Evolutionary conservation across 2,329 filamentous ascomycete species (phyloP).

Genomic region (Ophiostoma himal-ulmi): DNA sequence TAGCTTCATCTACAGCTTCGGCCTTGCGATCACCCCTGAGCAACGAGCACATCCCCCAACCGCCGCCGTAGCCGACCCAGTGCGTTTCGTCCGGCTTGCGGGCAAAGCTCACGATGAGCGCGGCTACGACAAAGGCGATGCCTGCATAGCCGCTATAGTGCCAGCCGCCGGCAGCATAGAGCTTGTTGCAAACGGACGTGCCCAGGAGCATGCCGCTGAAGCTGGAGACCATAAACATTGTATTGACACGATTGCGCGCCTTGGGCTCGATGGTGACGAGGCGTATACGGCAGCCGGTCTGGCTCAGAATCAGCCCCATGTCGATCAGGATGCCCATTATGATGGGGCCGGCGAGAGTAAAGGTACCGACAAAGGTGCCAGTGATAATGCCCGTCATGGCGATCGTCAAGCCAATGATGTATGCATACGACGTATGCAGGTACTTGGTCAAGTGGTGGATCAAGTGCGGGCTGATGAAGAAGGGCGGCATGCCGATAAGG

Average conservation of each 20-base stretch:
- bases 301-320: slow-evolving; percentile 19
- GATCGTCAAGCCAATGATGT: slow-evolving; percentile 19
- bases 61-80: slow-evolving; percentile 40
- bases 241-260: slow-evolving; percentile 26
- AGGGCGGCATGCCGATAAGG: slow-evolving; percentile 55
- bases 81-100: slow-evolving; percentile 37
- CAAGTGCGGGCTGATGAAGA: slow-evolving; percentile 23
- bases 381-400: slow-evolving; percentile 21
- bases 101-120: slow-evolving; percentile 25
- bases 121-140: slow-evolving; percentile 22
- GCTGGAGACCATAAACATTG: slow-evolving; percentile 23
- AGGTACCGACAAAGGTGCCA: slow-evolving; percentile 24
- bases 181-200: slow-evolving; percentile 27
- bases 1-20: neutral
- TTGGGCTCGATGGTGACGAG: slow-evolving; percentile 23
- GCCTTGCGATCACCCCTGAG: neutral
- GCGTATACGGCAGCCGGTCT: slow-evolving; percentile 23
- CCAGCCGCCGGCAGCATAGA: slow-evolving; percentile 25
- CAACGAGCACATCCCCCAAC: slow-evolving; percentile 31
- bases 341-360: slow-evolving; percentile 24
- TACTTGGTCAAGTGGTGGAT: slow-evolving; percentile 22
- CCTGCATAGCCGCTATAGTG: slow-evolving; percentile 21
- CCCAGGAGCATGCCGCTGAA: slow-evolving; percentile 25
- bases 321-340: slow-evolving; percentile 24
- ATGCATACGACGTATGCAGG: slow-evolving; percentile 17